Base-by-base conservation (phyloP, 140 eudicot genomes). In the Oenanthe javanica region DNA sequence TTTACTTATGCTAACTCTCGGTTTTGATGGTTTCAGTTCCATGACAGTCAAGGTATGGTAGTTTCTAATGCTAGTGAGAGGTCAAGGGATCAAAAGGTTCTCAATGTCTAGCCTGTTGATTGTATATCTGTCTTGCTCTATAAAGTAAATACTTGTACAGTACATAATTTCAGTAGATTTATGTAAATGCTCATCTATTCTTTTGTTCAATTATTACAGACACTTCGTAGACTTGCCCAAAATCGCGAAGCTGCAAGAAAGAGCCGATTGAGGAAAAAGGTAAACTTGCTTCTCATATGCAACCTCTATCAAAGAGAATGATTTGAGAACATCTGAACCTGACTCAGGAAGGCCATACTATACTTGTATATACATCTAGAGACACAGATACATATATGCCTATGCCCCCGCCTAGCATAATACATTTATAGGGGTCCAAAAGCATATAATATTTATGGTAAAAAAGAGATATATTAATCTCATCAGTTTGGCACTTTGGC, bases 161-260 rank as follows among this genome's bases (percentile, higher is more conserved):
- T 31, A 14, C 66, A 54, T 55, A 23, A 36, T 31, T 54, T 7
- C 45, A 45, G 27, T 79, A 9, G 36, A 46, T 79, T 11, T 25
- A 31, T 31, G 31, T 31, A 31, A 31, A 31, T 31, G 31, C 31
- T 31, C 31, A 31, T 31, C 31, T 31, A 31, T 31, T 31, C 31
- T 31, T 31, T 63, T 63, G 54, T 63, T 52, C 38, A 40, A 45
- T 23, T 46, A 45, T 61, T 85, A 85, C 91, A 92, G 97, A 92
- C 96, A 46, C 96, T 92, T 79, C 92, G 96, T 50, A 89, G 97
- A 86, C 97, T 92, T 86, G 96, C 97, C 77, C 97, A 92, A 90
- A 92, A 92, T 84, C 97, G 97, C 63, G 96, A 92, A 86, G 97
- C 97, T 78, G 97, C 97, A 80, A 87, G 96, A 78, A 92, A 92